Base-by-base conservation (phyloP, 441 rosid species). In the Populus hybrid region DNA sequence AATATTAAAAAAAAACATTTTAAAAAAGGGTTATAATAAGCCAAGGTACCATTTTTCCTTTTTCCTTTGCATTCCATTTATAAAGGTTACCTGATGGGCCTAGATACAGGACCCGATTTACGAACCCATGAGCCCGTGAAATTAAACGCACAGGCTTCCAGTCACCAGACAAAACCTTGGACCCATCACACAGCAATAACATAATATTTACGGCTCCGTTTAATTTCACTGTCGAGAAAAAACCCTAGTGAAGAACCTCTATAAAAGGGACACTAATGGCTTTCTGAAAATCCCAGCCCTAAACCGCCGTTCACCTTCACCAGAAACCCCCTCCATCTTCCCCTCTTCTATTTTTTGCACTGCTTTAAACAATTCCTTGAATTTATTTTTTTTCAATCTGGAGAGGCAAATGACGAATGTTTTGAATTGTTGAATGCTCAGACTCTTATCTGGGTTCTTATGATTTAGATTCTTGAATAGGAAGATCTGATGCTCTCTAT, bases 401-500 rank as follows among this genome's bases (percentile, higher is more conserved):
- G 21, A 11, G 36, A 32, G 83, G 76, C 82, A 86, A 76, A 83
- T 86, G 92, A 89, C 10, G 92, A 87, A 82, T 11, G 23, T 70
- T 77, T 67, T 66, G 67, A 71, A 46, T 19, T n/a, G 61, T 74
- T 80, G 85, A 89, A 78, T 77, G 24, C 88, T 80, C 83, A 77
- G 64, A 28, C 1, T 9, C 28, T 12, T 46, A 14, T 9, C 50
- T 65, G 72, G 85, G 63, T 89, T 76, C 46, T 70, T 12, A 35
- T 84, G 92, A 89, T 82, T 83, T 68, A 23, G 32, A 69, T 67
- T 67, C 61, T 81, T 83, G 87, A 77, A 88, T 89, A 87, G 89
- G 88, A 89, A 89, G 92, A 89, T 89, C 91, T 84, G 89, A 89
- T 86, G 88, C 88, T 53, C 61, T 53, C 61, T 18, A 1, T 18